Base-by-base conservation (phyloP, 2,329 filamentous ascomycete genomes). In the Colletotrichum agaves region DNA sequence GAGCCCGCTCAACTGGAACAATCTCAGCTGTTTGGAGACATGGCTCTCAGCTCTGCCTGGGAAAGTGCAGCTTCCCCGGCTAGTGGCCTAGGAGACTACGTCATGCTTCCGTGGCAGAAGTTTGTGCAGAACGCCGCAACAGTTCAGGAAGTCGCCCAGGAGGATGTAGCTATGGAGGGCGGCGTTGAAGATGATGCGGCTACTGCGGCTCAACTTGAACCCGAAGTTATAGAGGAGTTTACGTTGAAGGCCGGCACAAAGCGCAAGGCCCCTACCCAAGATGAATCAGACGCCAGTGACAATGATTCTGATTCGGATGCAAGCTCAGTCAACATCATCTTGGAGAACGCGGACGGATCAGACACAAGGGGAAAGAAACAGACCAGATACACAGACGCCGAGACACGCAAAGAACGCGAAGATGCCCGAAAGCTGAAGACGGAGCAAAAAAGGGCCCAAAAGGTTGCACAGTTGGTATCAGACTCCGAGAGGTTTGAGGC, bases 201-300 rank as follows among this genome's bases (percentile, higher is more conserved):
- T 53, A 70, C 78, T 72, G 52, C 73, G 49, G 65, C 71, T 37
- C 62, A 61, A 68, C 72, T 39, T 69, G 74, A 61, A 71, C 63
- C 71, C 13, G 59, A 69, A 11, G 57, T 59, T 8, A 71, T 73
- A 37, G 76, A 78, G 27, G 81, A 87, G 49, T 90, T 89, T 66
- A 87, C 87, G 1, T 76, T 90, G 53, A 88, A 84, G 73, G 75
- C 79, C 15, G 86, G 87, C 0, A 76, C 78, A 47, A 89, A 88
- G 74, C 82, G 85, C 65, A 89, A 88, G 75, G 78, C 79, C 0
- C 74, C 77, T 11, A 73, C 72, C 6, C 67, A 74, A 6, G 76
- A 79, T 31, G 53, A 44, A 6, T 68, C 52, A 2, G 61, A 65
- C 6, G 71, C 73, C n/a, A 74, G 74, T 49, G 75, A 75, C 37